Evolutionary conservation across 352 stramenopile genomes (phyloP).

Genomic region (Peronospora farinosa): DNA sequence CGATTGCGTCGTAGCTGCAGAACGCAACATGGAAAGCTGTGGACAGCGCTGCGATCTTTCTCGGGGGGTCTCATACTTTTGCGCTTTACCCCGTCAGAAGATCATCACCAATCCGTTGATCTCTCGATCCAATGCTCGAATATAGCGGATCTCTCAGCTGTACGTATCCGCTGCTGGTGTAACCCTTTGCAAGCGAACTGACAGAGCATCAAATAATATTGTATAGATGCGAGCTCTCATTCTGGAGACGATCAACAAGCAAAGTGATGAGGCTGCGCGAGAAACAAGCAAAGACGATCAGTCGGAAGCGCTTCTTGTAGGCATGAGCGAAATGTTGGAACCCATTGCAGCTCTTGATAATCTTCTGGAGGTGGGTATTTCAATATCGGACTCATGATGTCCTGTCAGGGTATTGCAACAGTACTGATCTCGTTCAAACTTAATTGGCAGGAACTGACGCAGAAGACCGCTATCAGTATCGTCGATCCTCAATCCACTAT

Average conservation of each 20-base stretch:
- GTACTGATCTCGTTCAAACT: conserved; percentile 2
- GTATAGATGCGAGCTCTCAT: conserved; percentile 56
- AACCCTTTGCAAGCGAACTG: neutral
- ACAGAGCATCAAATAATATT: neutral
- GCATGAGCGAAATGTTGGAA: conserved; percentile 22
- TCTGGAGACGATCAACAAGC: conserved; percentile 20
- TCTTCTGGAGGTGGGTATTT: conserved; percentile 22
- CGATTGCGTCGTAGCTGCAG: conserved; percentile 34
- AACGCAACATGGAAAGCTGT: conserved; percentile 42
- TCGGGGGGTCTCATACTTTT: conserved; percentile 46
- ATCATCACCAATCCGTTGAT: conserved; percentile 31
- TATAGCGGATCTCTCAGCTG: conserved; percentile 47
- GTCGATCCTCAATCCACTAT: conserved; percentile 22
- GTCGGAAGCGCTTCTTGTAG: conserved; percentile 11
- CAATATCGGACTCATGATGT: neutral
- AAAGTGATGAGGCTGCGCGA: conserved; percentile 4
- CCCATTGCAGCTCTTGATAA: conserved; percentile 25
- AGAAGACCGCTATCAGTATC: conserved; percentile 29
- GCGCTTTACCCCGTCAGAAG: conserved; percentile 22
- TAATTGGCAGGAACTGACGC: conserved; percentile 27
- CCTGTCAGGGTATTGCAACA: neutral
- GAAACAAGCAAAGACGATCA: conserved; percentile 4
- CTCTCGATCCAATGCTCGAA: conserved; percentile 49
- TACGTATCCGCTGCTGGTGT: conserved; percentile 19
- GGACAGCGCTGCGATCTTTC: conserved; percentile 39